Conservation (phyloP, 768 basidiomycete species). For the Rhizopogon sp. region DNA sequence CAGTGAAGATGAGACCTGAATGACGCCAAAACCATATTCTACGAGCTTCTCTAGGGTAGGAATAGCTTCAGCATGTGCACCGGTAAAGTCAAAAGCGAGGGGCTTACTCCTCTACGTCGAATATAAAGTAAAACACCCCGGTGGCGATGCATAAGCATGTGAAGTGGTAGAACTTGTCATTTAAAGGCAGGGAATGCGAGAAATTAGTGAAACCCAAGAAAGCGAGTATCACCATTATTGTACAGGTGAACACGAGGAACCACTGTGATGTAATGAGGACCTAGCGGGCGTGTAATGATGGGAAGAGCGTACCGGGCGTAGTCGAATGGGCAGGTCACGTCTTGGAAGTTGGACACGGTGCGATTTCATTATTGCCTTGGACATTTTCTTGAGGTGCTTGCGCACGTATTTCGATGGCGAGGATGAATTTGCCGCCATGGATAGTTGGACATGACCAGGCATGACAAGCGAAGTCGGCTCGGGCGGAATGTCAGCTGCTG, state of each 20-base stretch:
- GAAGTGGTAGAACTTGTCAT: conserved; percentile 79
- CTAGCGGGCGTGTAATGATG: background rate
- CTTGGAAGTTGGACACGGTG: conserved; percentile 56
- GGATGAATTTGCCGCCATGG: conserved; percentile 3
- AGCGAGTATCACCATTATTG: conserved; percentile 66
- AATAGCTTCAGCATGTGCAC: background rate
- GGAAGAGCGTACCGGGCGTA: conserved; percentile 54
- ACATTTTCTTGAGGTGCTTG: conserved; percentile 38
- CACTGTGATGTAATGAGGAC: conserved; percentile 45
- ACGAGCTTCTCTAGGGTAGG: conserved; percentile 57
- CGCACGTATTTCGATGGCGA: conserved; percentile 13
- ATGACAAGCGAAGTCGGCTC: background rate
- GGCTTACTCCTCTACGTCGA: conserved; percentile 83
- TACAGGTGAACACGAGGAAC: conserved; percentile 69
- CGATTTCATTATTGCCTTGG: conserved; percentile 69
- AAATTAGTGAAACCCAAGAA: conserved; percentile 77
- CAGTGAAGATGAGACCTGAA: conserved; percentile 62
- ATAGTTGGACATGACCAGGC: conserved; percentile 6
- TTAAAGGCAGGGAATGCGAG: conserved; percentile 57
- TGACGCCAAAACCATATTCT: conserved; percentile 88
- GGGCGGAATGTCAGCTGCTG: background rate
- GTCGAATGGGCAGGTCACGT: conserved; percentile 64
- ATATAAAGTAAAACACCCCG: conserved; percentile 79
- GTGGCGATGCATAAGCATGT: conserved; percentile 73
- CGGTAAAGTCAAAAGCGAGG: background rate